Conservation (phyloP, 2,329 filamentous ascomycete species). For the Aspergillus ustus region DNA sequence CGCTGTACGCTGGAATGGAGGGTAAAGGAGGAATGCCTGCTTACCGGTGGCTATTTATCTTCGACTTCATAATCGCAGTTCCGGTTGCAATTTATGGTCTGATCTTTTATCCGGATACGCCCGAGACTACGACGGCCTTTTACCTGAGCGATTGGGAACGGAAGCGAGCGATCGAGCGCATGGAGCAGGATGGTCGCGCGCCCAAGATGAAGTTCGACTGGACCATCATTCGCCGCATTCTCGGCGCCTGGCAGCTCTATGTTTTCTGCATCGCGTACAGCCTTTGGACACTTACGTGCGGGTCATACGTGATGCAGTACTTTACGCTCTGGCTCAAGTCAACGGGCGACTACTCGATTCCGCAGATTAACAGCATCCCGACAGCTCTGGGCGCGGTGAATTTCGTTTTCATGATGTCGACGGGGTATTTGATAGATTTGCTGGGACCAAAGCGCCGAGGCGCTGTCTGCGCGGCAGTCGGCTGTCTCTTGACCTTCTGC, state of each 20-base stretch:
- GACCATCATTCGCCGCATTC: background rate
- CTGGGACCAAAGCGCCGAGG: background rate
- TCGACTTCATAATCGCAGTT: constrained; percentile 1
- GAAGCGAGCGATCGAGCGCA: background rate
- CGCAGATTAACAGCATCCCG: constrained; percentile 3
- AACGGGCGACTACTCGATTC: background rate
- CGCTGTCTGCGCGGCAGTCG: background rate
- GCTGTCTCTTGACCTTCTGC: constrained; percentile 7
- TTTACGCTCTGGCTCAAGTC: constrained; percentile 1
- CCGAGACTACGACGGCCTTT: background rate
- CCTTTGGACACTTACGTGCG: constrained; percentile 2
- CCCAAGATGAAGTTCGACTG: background rate
- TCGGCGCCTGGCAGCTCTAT: background rate
- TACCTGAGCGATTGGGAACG: background rate
- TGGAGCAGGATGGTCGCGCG: background rate
- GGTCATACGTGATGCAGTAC: background rate
- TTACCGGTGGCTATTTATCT: constrained; percentile 12
- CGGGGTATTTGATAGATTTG: background rate
- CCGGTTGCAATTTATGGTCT: background rate
- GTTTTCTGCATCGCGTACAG: background rate
- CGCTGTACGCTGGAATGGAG: constrained; percentile 4
- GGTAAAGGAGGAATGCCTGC: background rate
- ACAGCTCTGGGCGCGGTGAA: background rate
- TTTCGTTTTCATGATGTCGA: background rate
- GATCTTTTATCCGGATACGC: constrained; percentile 4